Evolutionary conservation across 139 green algal genomes (phyloP).

Genomic region (Micractinium conductrix): DNA sequence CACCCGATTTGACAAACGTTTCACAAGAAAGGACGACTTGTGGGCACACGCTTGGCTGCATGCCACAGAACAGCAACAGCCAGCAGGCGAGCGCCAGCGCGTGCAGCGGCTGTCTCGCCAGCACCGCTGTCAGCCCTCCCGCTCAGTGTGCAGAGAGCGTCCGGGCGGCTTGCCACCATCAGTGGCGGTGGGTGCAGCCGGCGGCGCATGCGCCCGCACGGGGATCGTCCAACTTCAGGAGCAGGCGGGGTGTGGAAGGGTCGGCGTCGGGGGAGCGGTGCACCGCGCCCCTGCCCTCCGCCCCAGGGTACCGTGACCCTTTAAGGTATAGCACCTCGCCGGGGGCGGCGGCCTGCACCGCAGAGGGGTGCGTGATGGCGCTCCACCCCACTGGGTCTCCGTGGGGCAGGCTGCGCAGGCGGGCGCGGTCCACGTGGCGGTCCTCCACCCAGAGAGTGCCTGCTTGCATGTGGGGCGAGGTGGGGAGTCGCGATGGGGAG

Average conservation of each 20-base stretch:
- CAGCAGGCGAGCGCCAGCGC: too few species aligned
- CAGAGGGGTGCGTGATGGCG: background rate
- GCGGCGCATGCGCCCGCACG: background rate
- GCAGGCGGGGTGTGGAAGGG: background rate
- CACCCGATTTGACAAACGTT: too few species aligned
- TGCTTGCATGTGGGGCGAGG: background rate
- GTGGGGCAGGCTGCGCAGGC: background rate
- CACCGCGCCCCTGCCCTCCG: background rate
- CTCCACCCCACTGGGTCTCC: background rate
- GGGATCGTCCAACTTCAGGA: slow-evolving; percentile 2
- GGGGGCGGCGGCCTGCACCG: background rate
- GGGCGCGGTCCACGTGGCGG: slow-evolving; percentile 1
- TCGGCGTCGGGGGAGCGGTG: background rate
- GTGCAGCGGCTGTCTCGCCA: too few species aligned
- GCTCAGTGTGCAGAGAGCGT: too few species aligned
- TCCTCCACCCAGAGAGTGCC: slow-evolving; percentile 19
- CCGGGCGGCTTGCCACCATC: too few species aligned
- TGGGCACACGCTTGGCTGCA: too few species aligned
- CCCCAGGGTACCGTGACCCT: background rate
- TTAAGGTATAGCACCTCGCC: slow-evolving; percentile 17
- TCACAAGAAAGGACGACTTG: too few species aligned
- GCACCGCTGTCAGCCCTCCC: too few species aligned
- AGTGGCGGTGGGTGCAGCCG: background rate
- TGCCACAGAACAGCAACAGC: too few species aligned
- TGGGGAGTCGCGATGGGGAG: background rate